phyloP scores from a whole-genome alignment of 495 filamentous ascomycete genomes.

The Aspergillus indologenus region DNA sequence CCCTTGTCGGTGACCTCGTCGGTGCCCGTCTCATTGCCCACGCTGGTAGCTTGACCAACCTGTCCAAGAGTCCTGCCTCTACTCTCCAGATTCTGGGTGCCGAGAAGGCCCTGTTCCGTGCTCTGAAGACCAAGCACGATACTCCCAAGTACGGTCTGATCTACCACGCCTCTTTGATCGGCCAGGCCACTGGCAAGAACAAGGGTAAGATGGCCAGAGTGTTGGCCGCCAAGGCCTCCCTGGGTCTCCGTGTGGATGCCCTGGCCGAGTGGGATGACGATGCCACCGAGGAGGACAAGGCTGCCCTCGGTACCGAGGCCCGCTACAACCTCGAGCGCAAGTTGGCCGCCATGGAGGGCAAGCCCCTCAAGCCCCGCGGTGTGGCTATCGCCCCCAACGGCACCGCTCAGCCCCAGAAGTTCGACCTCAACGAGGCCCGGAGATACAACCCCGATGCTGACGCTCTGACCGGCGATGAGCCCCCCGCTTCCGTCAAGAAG shows the following conservation, averaged over 20 bases:
- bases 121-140: constrained; percentile 98
- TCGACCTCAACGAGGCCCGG: constrained; percentile 87
- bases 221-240: constrained; percentile 86
- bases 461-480: constrained; percentile 69
- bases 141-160: constrained; percentile 99
- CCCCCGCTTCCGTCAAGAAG: constrained; percentile 40
- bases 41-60: constrained; percentile 88
- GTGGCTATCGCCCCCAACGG: constrained; percentile 73
- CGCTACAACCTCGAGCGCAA: constrained; percentile 81
- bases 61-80: constrained; percentile 93
- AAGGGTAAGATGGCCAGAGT: constrained; percentile 99
- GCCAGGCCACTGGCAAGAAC: constrained; percentile 93
- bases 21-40: constrained; percentile 95
- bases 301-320: constrained; percentile 67
- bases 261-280: constrained; percentile 77
- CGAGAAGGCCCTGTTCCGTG: constrained; percentile 97
- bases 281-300: constrained; percentile 82
- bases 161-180: constrained; percentile 95
- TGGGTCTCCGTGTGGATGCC: constrained; percentile 90
- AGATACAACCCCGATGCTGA: constrained; percentile 97
- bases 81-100: constrained; percentile 98
- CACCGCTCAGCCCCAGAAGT: constrained; percentile 64
- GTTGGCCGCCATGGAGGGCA: constrained; percentile 82
- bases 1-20: constrained; percentile 89
- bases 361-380: constrained; percentile 75